Percentiles rank a stretch among this genome's conserved stretches.
Evolutionary conservation across 2,329 filamentous ascomycete species (phyloP).

Genomic region (Trichoderma sp.): DNA sequence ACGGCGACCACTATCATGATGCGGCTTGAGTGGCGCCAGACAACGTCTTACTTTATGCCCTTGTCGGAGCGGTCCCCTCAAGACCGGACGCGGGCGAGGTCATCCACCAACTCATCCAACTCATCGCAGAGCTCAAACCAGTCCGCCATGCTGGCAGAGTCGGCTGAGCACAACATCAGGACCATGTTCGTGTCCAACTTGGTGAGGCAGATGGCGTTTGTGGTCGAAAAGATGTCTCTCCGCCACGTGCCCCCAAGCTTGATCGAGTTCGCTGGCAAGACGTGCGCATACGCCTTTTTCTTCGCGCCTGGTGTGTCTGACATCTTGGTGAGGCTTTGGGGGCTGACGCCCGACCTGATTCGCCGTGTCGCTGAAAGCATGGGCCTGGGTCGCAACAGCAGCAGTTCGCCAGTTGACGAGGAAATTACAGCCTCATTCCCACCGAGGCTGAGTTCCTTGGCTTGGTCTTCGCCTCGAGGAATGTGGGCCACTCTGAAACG

Average conservation of each 20-base stretch:
- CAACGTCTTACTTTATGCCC: conserved; percentile 65
- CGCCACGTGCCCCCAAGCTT: conserved; percentile 64
- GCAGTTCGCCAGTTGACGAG: conserved; percentile 51
- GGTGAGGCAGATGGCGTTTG: conserved; percentile 77
- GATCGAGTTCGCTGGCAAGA: conserved; percentile 85
- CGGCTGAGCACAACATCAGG: conserved; percentile 82
- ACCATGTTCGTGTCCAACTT: conserved; percentile 84
- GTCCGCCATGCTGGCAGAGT: conserved; percentile 53
- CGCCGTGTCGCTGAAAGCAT: conserved; percentile 70
- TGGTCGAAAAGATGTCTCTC: conserved; percentile 85
- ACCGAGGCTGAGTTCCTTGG: conserved; percentile 55
- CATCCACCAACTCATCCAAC: conserved; percentile 51
- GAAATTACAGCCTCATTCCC: conserved; percentile 71
- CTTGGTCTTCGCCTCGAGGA: conserved; percentile 52
- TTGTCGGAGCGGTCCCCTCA: conserved; percentile 54
- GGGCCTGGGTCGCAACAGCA: conserved; percentile 56
- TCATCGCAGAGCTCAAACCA: conserved; percentile 69
- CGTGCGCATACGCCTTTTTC: conserved; percentile 89
- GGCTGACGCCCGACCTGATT: conserved; percentile 64
- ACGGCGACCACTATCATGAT: conserved; percentile 80
- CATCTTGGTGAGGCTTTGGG: conserved; percentile 79
- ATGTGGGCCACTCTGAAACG: conserved; percentile 60
- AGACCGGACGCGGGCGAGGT: conserved; percentile 46
- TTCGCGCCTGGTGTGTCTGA: conserved; percentile 86
- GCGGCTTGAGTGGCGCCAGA: conserved; percentile 79